These are phyloP conservation scores for Rutstroemia sp. DNA, from an alignment of 2,329 filamentous ascomycete genomes.

Conservation along the genomic window DNA sequence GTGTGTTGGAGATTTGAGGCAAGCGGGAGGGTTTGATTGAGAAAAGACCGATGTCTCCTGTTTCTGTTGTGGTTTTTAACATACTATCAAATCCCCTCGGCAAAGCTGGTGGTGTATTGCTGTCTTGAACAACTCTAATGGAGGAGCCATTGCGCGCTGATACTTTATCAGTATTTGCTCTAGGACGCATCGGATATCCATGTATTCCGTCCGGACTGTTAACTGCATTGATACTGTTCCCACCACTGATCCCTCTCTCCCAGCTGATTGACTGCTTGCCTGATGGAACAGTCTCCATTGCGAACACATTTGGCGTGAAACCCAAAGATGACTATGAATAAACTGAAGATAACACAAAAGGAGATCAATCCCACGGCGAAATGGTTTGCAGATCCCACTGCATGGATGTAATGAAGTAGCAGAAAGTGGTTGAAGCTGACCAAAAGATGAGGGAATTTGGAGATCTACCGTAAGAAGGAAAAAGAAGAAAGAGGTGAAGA, in stretches of 20 bases:
- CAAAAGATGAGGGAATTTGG: conserved; percentile 9
- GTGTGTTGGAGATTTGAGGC: conserved; percentile 18
- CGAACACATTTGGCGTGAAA: conserved; percentile 11
- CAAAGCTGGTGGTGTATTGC: conserved; percentile 35
- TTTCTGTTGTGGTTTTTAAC: conserved; percentile 59
- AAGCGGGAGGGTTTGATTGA: conserved; percentile 40
- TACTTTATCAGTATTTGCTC: conserved; percentile 13
- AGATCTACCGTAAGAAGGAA: conserved; percentile 1
- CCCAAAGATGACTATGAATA: conserved; percentile 2
- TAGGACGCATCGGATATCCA: conserved; percentile 13
- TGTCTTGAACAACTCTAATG: conserved; percentile 33
- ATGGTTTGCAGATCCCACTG: conserved; percentile 1
- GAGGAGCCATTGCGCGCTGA: conserved; percentile 29
- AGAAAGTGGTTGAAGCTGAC: conserved; percentile 6
- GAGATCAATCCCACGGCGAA: background rate
- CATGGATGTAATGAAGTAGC: conserved; percentile 2
- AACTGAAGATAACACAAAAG: conserved; percentile 3
- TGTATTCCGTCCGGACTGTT: background rate
- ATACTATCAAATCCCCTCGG: conserved; percentile 54
- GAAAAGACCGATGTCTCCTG: conserved; percentile 56
- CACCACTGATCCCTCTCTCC: background rate
- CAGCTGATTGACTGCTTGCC: conserved; percentile 7
- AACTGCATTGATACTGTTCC: background rate
- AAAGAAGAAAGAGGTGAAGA: background rate
- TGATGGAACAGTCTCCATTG: conserved; percentile 20